Percentiles rank a stretch among this genome's conserved stretches.
phyloP scores from a whole-genome alignment of 1,284 basidiomycete genomes.

The Trametes polyzona region DNA sequence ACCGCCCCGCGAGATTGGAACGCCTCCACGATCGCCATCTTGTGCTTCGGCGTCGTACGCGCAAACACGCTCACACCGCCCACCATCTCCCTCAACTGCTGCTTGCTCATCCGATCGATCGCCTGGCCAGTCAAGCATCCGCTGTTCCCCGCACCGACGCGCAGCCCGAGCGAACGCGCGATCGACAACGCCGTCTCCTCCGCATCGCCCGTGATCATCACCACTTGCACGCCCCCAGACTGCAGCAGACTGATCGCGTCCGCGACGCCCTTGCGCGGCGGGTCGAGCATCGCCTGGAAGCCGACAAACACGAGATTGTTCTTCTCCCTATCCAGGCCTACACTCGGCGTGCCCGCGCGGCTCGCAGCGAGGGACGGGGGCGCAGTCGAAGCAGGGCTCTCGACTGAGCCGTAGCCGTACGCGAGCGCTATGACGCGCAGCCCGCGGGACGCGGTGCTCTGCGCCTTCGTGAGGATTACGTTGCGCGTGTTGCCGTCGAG shows the following conservation, averaged over 20 bases:
- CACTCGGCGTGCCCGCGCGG: slow-evolving; percentile 36
- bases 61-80: slow-evolving; percentile 88
- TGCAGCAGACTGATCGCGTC: slow-evolving; percentile 85
- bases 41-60: slow-evolving; percentile 93
- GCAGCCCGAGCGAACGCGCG: slow-evolving; percentile 87
- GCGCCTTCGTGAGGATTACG: slow-evolving; percentile 73
- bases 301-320: slow-evolving; percentile 85
- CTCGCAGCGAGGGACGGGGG: slow-evolving; percentile 30
- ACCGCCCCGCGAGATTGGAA: slow-evolving; percentile 88
- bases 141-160: slow-evolving; percentile 46
- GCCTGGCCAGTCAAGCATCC: slow-evolving; percentile 82
- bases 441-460: slow-evolving; percentile 74
- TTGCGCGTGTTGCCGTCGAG: slow-evolving; percentile 72
- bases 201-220: slow-evolving; percentile 98
- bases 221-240: slow-evolving; percentile 87
- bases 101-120: slow-evolving; percentile 83
- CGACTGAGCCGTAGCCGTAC: slow-evolving; percentile 72
- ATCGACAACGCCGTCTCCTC: slow-evolving; percentile 92
- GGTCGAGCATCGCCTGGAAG: slow-evolving; percentile 95
- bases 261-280: slow-evolving; percentile 91
- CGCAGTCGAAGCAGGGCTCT: slow-evolving; percentile 39
- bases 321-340: slow-evolving; percentile 43
- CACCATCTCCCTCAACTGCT: slow-evolving; percentile 85
- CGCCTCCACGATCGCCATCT: slow-evolving; percentile 96
- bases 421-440: slow-evolving; percentile 92